phyloP scores from a whole-genome alignment of 2,329 filamentous ascomycete species.

The Elsinoe necatrix region DNA sequence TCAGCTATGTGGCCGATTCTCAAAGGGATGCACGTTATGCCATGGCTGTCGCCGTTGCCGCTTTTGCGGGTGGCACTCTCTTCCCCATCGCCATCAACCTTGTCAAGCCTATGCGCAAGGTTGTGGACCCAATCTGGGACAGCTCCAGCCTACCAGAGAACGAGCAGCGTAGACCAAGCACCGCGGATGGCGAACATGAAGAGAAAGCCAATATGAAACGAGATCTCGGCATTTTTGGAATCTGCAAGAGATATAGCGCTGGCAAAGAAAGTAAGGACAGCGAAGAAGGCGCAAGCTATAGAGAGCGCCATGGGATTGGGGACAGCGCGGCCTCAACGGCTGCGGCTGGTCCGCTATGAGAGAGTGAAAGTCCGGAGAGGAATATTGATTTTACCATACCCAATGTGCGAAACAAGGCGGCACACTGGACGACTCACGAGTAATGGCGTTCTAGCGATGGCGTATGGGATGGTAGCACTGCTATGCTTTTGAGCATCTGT shows the following conservation, averaged over 20 bases:
- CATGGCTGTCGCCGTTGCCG: slow-evolving; percentile 46
- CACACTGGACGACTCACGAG: neutral
- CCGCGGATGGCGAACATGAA: neutral
- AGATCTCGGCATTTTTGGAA: slow-evolving; percentile 27
- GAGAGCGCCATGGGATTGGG: slow-evolving; percentile 11
- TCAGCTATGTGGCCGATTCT: slow-evolving; percentile 41
- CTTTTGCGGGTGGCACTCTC: slow-evolving; percentile 43
- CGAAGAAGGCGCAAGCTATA: slow-evolving; percentile 12
- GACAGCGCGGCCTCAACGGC: neutral
- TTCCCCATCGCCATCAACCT: slow-evolving; percentile 49
- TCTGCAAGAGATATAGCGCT: slow-evolving; percentile 22
- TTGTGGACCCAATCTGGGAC: slow-evolving; percentile 34
- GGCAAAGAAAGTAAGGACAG: slow-evolving; percentile 9
- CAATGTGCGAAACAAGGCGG: neutral
- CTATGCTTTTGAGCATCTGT: neutral
- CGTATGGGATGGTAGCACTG: neutral
- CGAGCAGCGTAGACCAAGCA: slow-evolving; percentile 1
- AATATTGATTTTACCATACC: neutral
- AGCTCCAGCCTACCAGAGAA: neutral
- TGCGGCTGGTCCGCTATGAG: neutral
- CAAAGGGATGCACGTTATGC: slow-evolving; percentile 38
- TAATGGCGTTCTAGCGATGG: slow-evolving; percentile 2
- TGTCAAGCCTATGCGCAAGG: slow-evolving; percentile 38
- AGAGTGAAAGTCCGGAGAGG: neutral
- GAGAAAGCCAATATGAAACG: slow-evolving; percentile 22